phyloP scores from a whole-genome alignment of 2,329 filamentous ascomycete species.

The Huntiella savannae region DNA sequence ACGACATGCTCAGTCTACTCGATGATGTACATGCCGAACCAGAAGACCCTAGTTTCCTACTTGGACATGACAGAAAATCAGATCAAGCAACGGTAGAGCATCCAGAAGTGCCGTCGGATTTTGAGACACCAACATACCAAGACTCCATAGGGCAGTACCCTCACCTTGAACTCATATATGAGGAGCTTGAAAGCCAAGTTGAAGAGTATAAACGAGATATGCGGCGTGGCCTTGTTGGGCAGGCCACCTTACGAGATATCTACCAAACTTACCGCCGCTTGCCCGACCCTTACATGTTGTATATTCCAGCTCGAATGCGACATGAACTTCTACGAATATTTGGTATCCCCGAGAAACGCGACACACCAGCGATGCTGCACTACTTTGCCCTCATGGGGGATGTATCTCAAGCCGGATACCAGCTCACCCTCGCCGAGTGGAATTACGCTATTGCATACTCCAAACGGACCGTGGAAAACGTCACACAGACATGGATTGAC shows the following conservation, averaged over 20 bases:
- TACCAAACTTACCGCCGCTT: slow-evolving; percentile 30
- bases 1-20: slow-evolving; percentile 34
- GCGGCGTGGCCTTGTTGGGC: slow-evolving; percentile 23
- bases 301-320: slow-evolving; percentile 32
- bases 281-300: slow-evolving; percentile 32
- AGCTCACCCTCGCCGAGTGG: slow-evolving; percentile 54
- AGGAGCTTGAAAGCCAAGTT: slow-evolving; percentile 24
- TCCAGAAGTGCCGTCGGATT: slow-evolving; percentile 31
- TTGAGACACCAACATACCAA: slow-evolving; percentile 25
- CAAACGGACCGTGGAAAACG: slow-evolving; percentile 43
- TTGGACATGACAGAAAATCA: slow-evolving; percentile 31
- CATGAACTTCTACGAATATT: slow-evolving; percentile 49
- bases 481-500: slow-evolving; percentile 5
- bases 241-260: slow-evolving; percentile 24
- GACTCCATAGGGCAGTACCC: slow-evolving; percentile 21
- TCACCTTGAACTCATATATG: slow-evolving; percentile 19
- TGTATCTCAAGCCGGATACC: slow-evolving; percentile 53
- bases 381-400: slow-evolving; percentile 75
- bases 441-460: slow-evolving; percentile 67
- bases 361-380: slow-evolving; percentile 48
- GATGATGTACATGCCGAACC: slow-evolving; percentile 24
- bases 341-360: slow-evolving; percentile 39
- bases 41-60: slow-evolving; percentile 34
- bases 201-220: slow-evolving; percentile 12
- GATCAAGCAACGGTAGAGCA: slow-evolving; percentile 30